Evolutionary conservation across 1,284 basidiomycete genomes (phyloP).

Genomic region (Cronartium quercuum): DNA sequence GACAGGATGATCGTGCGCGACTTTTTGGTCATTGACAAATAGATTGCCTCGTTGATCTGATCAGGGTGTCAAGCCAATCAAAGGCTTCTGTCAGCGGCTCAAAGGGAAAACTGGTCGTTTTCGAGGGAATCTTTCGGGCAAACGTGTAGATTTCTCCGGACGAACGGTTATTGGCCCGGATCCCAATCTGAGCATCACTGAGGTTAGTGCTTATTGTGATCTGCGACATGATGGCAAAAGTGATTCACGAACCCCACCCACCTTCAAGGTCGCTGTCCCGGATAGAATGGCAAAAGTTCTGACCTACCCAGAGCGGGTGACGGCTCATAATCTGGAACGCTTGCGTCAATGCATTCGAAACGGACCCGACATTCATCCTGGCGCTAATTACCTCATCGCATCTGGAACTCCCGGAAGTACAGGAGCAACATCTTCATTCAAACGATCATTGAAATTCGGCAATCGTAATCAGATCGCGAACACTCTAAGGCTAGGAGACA

Average conservation of each 20-base stretch:
- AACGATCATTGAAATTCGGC: constrained; percentile 62
- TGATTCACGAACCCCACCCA: neutral
- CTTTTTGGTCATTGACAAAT: neutral
- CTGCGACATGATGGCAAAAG: neutral
- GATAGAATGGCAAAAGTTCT: constrained; percentile 91
- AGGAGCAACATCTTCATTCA: constrained; percentile 53
- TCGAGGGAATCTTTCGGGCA: constrained; percentile 95
- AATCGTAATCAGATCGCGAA: constrained; percentile 64
- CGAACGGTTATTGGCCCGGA: constrained; percentile 98
- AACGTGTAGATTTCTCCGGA: constrained; percentile 97
- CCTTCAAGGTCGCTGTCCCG: constrained; percentile 64
- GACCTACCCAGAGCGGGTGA: constrained; percentile 95
- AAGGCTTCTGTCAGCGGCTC: constrained; percentile 93
- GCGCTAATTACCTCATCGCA: constrained; percentile 82
- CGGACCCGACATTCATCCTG: constrained; percentile 86
- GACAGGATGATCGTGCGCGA: neutral
- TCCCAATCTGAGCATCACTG: constrained; percentile 94
- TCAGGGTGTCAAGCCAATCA: constrained; percentile 69
- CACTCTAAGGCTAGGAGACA: constrained; percentile 71
- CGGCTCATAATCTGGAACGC: constrained; percentile 76
- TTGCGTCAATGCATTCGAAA: constrained; percentile 76
- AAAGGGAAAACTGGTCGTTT: constrained; percentile 99
- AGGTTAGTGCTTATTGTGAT: constrained; percentile 51
- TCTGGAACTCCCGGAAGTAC: constrained; percentile 53
- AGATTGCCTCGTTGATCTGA: neutral